Base-by-base conservation (phyloP, 208 protist species). In the Trypanosoma vivax region DNA sequence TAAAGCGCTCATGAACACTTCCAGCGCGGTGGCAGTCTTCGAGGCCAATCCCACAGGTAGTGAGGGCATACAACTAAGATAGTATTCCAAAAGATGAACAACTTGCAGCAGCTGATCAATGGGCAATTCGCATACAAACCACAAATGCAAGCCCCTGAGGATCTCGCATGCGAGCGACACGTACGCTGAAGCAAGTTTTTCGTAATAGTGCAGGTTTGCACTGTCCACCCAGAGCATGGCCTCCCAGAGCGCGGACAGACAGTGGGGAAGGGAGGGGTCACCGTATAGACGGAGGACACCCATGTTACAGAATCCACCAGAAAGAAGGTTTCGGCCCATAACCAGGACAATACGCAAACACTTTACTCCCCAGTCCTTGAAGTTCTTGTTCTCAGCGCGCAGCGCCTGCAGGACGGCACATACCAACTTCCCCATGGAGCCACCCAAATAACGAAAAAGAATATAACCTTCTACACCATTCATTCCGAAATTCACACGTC, bases 291-390 rank as follows among this genome's bases (percentile, higher is more conserved):
- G 56, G 5, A 88, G 47, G 3, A 79, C 63, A 0, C 66, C 76
- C 30, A 83, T 51, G 41, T 83, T 84, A 49, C 80, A 88, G 54
- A 70, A 83, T 9, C 67, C 67, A 5, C 76, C 76, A 14, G 70
- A 65, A 7, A 88, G 51, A 40, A 77, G 46, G 58, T 75, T 72
- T 50, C 53, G 49, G 5, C 59, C 70, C 14, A 66, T 74, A 18
- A 40, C 46, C 19, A 88, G 56, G 1, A 51, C 28, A 28, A 77
- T 54, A 5, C 70, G 38, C 48, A 78, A 30, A 31, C 70, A 67
- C 38, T 76, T 80, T 50, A 76, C 74, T 19, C 58, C 61, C 80
- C 80, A 88, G 37, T 72, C 73, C 59, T 70, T 60, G 11, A 66
- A 21, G 6, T 29, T 31, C 13, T 16, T 25, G 6, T 45, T 46